A percentile compares a stretch with the other conserved stretches of the same genome.
phyloP scores from a whole-genome alignment of 179 eudicot genomes.

The Amaranthus tricolor region DNA sequence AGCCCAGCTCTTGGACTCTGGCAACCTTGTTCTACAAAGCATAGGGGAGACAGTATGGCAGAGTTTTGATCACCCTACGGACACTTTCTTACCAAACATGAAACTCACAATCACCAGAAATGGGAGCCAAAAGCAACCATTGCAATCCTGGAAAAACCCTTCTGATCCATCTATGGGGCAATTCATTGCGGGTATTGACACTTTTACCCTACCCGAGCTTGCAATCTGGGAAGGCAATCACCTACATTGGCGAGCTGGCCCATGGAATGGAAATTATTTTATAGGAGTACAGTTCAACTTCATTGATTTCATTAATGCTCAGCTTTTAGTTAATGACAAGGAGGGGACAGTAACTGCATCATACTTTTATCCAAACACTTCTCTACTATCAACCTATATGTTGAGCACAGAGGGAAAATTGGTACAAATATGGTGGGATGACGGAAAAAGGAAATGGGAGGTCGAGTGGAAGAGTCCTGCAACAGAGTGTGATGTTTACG shows the following conservation, averaged over 20 bases:
- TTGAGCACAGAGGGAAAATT: slow-evolving; percentile 5
- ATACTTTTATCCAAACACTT: slow-evolving; percentile 9
- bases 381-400: slow-evolving; percentile 15
- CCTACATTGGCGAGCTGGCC: slow-evolving; percentile 12
- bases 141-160: slow-evolving; percentile 10
- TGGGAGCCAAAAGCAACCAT: neutral
- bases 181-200: neutral
- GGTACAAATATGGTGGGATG: slow-evolving; percentile 18
- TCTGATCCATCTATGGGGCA: slow-evolving; percentile 5
- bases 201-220: slow-evolving; percentile 3
- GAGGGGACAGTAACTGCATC: neutral
- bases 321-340: slow-evolving; percentile 11
- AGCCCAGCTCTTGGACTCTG: slow-evolving; percentile 1
- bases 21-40: slow-evolving; percentile 9
- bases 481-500: slow-evolving; percentile 16
- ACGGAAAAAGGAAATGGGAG: slow-evolving; percentile 13
- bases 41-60: slow-evolving; percentile 1
- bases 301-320: slow-evolving; percentile 11
- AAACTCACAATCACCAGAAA: neutral
- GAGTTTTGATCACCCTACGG: slow-evolving; percentile 17
- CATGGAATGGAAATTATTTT: slow-evolving; percentile 8
- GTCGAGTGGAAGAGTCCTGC: neutral
- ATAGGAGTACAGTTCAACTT: slow-evolving; percentile 11
- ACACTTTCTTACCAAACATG: slow-evolving; percentile 11
- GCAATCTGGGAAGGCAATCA: slow-evolving; percentile 1